These are phyloP conservation scores for Castanea sativa DNA, from an alignment of 306 rosid species.

Conservation along the genomic window DNA sequence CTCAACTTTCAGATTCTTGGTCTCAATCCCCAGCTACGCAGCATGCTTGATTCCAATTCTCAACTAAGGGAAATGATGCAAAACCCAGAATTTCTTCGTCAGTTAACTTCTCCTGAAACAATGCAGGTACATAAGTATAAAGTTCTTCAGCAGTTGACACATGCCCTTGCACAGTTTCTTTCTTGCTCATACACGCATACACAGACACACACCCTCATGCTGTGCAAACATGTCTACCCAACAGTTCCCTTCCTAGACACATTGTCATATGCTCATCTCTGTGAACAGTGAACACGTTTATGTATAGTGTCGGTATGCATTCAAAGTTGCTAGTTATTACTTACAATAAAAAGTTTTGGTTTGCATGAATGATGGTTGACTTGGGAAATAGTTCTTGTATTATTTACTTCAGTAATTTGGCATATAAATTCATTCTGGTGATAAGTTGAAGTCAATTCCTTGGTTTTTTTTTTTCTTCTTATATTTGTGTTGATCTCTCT, in stretches of 20 bases:
- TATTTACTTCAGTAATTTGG: not conserved
- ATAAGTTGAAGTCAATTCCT: not conserved
- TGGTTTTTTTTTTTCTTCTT: not conserved
- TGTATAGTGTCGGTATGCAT: not conserved
- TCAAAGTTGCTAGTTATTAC: not conserved
- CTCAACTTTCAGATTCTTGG: conserved; percentile 52
- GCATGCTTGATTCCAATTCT: conserved; percentile 69
- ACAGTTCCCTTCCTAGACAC: not conserved
- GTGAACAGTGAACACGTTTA: not conserved
- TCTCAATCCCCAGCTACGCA: conserved; percentile 57
- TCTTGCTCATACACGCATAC: not conserved
- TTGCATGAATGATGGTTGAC: not conserved
- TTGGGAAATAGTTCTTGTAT: not conserved
- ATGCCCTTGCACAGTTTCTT: not conserved
- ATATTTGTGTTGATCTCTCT: not conserved
- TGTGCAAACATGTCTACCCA: not conserved
- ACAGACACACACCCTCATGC: not conserved
- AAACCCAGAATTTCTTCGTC: conserved; percentile 74
- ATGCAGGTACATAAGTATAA: conserved; percentile 60
- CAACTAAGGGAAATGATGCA: conserved; percentile 83
- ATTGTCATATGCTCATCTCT: not conserved
- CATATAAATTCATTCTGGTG: not conserved
- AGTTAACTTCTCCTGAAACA: conserved; percentile 81
- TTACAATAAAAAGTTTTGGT: not conserved
- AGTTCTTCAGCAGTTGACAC: conserved; percentile 17